These are phyloP conservation scores for Fusarium begoniae DNA, from an alignment of 2,329 filamentous ascomycete genomes.

Conservation along the genomic window DNA sequence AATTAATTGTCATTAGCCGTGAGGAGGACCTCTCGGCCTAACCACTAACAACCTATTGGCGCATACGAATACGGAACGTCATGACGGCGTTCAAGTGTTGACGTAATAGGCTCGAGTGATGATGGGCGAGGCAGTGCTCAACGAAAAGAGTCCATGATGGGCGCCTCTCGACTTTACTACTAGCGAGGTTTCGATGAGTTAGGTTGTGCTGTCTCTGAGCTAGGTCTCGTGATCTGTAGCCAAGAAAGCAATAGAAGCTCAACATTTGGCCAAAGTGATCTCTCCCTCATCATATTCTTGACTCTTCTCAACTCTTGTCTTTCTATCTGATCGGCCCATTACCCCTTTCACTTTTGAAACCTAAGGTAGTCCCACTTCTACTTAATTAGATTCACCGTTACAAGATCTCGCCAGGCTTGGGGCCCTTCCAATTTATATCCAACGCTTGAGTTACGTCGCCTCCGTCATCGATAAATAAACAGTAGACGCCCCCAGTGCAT, in stretches of 20 bases:
- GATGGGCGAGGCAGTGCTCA: constrained; percentile 15
- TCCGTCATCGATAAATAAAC: not conserved
- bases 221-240: constrained; percentile 24
- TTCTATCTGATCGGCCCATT: not conserved
- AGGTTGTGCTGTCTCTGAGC: not conserved
- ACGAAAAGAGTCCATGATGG: constrained; percentile 20
- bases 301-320: not conserved
- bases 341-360: constrained; percentile 10
- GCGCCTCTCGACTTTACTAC: constrained; percentile 10
- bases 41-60: not conserved
- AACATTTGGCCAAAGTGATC: not conserved
- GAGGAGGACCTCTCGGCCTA: not conserved
- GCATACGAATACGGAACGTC: constrained; percentile 13
- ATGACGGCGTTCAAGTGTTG: constrained; percentile 24
- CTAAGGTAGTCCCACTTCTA: not conserved
- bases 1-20: not conserved
- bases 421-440: not conserved
- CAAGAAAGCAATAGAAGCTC: not conserved
- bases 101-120: constrained; percentile 28
- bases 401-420: not conserved
- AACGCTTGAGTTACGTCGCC: not conserved
- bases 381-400: not conserved
- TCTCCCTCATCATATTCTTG: not conserved
- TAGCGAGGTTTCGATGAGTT: not conserved
- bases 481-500: not conserved